Base-by-base conservation (phyloP, 2,329 filamentous ascomycete genomes). In the Neonectria punicea region DNA sequence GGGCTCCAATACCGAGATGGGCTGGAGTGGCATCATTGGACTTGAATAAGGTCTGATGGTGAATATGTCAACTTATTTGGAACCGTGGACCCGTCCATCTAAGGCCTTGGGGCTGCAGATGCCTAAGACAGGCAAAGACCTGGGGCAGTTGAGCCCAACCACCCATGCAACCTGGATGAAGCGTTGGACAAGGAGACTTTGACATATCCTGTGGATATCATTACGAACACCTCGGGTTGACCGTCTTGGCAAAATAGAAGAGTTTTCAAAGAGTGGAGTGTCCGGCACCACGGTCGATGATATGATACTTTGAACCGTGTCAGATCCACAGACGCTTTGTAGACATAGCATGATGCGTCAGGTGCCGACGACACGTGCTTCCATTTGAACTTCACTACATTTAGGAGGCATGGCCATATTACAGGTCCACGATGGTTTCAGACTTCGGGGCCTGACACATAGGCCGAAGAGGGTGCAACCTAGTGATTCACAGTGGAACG, bases 11-110 rank as follows among this genome's bases (percentile, higher is more conserved):
- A 74, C 28, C 71, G 70, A 11, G 69, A 74, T n/a, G 73, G 73
- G 8, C 13, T 74, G 0, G 73, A 71, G 53, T 74, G 73, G 73
- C 73, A 74, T 53, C 73, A 74, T 57, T 74, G 73, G 73, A 74
- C 71, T 20, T 74, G 61, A 71, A 14, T 13, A 16, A 18, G 20
- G 46, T 56, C 49, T 53, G n/a, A 18, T 55, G 46, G 11, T 39
- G 49, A 44, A 25, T 16, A 43, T 50, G 20, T 6, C 43, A 18
- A 32, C 28, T 18, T 9, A 47, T n/a, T 18, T 5, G 7, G 14
- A 49, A 51, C 36, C 1, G 22, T 32, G 1, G 20, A 46, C 9
- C 51, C 16, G 39, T 51, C n/a, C 49, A 51, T 34, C 47, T 28
- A 18, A 30, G 32, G 20, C 16, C n/a, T 43, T 46, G 20, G 46